Conservation (phyloP, 169 alveolate genomes). For the Eimeria acervulina region DNA sequence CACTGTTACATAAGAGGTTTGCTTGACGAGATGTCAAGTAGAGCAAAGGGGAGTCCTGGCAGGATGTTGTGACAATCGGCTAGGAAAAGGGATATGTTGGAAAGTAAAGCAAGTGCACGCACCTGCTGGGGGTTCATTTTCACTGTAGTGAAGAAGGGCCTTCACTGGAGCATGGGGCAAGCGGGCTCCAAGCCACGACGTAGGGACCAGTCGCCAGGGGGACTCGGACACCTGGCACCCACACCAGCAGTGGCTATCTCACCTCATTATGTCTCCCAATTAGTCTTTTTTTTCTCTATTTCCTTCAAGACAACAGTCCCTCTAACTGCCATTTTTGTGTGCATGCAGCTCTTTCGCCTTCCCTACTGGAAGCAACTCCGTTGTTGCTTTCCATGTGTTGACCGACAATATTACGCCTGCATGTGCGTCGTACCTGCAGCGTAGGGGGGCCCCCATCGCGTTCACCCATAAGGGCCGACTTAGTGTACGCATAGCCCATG, state of each 20-base stretch:
- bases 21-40: background rate
- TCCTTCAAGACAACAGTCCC: background rate
- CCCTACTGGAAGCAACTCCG: background rate
- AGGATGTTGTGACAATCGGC: background rate
- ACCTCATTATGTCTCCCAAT: background rate
- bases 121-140: conserved; percentile 30
- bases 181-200: conserved; percentile 79
- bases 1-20: background rate
- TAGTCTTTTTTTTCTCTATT: background rate
- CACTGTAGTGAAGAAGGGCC: conserved; percentile 41
- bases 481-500: conserved; percentile 79
- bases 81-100: background rate
- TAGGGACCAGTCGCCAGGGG: conserved; percentile 54
- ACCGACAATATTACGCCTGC: background rate
- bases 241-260: background rate
- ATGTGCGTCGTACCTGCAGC: conserved; percentile 29
- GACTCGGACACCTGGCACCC: conserved; percentile 79
- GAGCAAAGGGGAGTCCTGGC: background rate
- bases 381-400: background rate
- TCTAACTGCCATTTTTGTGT: background rate
- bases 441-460: conserved; percentile 26
- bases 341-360: background rate
- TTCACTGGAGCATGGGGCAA: conserved; percentile 70
- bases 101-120: background rate
- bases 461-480: conserved; percentile 54